phyloP scores from a whole-genome alignment of 805 yeast species.

The Metschnikowia vanudenii region DNA sequence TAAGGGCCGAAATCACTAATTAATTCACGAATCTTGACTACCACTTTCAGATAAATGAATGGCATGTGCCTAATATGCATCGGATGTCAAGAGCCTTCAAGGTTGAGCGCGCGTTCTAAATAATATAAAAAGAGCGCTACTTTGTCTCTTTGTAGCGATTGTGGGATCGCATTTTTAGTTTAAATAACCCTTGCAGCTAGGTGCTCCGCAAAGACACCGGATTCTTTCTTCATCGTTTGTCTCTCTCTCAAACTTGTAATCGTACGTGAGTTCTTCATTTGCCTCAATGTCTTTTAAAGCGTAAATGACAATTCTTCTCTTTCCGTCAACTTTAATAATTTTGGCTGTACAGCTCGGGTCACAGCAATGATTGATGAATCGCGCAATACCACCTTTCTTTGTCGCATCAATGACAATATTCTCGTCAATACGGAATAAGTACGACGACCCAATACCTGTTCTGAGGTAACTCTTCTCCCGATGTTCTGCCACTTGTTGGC shows the following conservation, averaged over 20 bases:
- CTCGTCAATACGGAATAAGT: slow-evolving; percentile 88
- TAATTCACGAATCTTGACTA: no score
- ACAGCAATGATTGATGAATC: slow-evolving; percentile 97
- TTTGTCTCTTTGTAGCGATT: background rate
- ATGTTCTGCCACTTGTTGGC: slow-evolving; percentile 92
- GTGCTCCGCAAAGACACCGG: slow-evolving; percentile 92
- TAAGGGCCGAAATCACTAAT: no score
- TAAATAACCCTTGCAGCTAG: slow-evolving; percentile 88
- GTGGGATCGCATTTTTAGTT: slow-evolving; percentile 45
- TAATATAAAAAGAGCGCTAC: no score
- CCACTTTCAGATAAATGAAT: no score
- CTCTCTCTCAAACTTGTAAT: slow-evolving; percentile 92
- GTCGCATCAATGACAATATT: slow-evolving; percentile 96
- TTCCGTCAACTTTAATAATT: slow-evolving; percentile 92
- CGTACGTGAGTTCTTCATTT: slow-evolving; percentile 92
- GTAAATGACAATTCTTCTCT: slow-evolving; percentile 89
- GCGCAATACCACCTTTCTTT: slow-evolving; percentile 93
- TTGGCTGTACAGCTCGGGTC: slow-evolving; percentile 97
- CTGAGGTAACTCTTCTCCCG: slow-evolving; percentile 82
- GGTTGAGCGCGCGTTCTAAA: background rate
- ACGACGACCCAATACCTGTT: slow-evolving; percentile 94
- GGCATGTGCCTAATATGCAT: no score
- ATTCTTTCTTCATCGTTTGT: slow-evolving; percentile 84
- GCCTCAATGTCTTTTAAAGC: slow-evolving; percentile 85
- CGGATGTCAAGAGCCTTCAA: background rate